phyloP scores from a whole-genome alignment of 495 filamentous ascomycete genomes.

The Talaromyces nanjingensis region DNA sequence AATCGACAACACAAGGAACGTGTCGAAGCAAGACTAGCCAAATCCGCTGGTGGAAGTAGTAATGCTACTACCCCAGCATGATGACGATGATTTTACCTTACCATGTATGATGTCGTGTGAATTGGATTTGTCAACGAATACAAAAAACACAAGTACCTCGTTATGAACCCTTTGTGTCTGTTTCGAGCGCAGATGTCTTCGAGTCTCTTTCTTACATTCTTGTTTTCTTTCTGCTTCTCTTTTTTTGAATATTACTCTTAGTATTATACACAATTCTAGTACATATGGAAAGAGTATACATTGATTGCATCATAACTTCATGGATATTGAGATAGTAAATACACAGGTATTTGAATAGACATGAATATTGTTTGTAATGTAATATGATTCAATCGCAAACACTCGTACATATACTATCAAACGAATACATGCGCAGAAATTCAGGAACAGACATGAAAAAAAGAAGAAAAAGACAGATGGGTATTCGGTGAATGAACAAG shows the following conservation, averaged over 20 bases:
- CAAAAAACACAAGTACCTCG: background rate
- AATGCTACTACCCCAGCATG: background rate
- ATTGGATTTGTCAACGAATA: background rate
- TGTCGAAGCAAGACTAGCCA: slow-evolving; percentile 51
- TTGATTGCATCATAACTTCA: background rate
- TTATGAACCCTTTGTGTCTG: background rate
- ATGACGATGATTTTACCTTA: background rate
- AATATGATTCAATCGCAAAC: background rate
- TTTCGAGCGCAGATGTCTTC: background rate
- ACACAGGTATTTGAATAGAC: background rate
- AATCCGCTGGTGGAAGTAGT: slow-evolving; percentile 7
- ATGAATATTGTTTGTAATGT: background rate
- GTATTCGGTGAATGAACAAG: slow-evolving; percentile 17
- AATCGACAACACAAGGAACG: slow-evolving; percentile 70
- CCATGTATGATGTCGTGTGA: slow-evolving; percentile 1
- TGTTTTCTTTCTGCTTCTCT: background rate
- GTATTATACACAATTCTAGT: slow-evolving; percentile 5
- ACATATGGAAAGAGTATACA: slow-evolving; percentile 3
- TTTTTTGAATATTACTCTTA: background rate
- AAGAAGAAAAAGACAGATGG: slow-evolving; percentile 13
- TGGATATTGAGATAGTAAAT: background rate
- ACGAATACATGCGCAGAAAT: slow-evolving; percentile 2
- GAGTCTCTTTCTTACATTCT: background rate
- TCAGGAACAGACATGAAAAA: slow-evolving; percentile 7
- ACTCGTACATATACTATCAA: background rate